Evolutionary conservation across 2,329 filamentous ascomycete species (phyloP).

Genomic region (Clonostachys sp.): DNA sequence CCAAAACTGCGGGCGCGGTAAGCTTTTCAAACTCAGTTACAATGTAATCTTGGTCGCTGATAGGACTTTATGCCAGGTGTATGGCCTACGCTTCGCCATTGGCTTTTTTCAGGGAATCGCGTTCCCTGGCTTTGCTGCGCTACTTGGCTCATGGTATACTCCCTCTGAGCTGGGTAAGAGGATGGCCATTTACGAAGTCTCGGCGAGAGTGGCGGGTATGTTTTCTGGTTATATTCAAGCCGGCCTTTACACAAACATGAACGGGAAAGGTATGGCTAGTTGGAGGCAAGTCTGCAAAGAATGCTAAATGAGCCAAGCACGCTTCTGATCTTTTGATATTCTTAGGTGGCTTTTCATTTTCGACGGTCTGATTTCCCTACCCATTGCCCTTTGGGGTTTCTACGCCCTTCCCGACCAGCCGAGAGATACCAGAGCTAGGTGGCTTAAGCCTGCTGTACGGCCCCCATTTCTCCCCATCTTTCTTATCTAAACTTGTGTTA

Average conservation of each 20-base stretch:
- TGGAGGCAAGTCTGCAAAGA: constrained; percentile 27
- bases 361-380: constrained; percentile 22
- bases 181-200: constrained; percentile 30
- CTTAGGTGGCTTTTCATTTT: constrained; percentile 21
- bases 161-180: constrained; percentile 32
- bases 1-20: constrained; percentile 14
- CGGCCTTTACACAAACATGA: constrained; percentile 26
- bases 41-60: too few relatives aligned
- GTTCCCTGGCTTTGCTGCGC: constrained; percentile 25
- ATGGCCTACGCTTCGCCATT: constrained; percentile 29
- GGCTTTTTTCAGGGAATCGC: constrained; percentile 26
- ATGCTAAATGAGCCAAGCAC: too few relatives aligned
- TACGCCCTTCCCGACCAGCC: constrained; percentile 24
- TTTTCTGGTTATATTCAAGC: constrained; percentile 19
- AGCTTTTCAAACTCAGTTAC: too few relatives aligned
- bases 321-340: too few relatives aligned
- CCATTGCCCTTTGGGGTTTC: constrained; percentile 19
- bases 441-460: constrained; percentile 10
- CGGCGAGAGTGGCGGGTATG: constrained; percentile 18
- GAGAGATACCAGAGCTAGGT: constrained; percentile 14
- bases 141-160: constrained; percentile 33
- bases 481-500: background rate
- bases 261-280: constrained; percentile 33
- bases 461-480: too few relatives aligned
- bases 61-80: constrained; percentile 8